These are phyloP conservation scores for Colletotrichum cuscutae DNA, from an alignment of 2,329 filamentous ascomycete species.

Conservation along the genomic window DNA sequence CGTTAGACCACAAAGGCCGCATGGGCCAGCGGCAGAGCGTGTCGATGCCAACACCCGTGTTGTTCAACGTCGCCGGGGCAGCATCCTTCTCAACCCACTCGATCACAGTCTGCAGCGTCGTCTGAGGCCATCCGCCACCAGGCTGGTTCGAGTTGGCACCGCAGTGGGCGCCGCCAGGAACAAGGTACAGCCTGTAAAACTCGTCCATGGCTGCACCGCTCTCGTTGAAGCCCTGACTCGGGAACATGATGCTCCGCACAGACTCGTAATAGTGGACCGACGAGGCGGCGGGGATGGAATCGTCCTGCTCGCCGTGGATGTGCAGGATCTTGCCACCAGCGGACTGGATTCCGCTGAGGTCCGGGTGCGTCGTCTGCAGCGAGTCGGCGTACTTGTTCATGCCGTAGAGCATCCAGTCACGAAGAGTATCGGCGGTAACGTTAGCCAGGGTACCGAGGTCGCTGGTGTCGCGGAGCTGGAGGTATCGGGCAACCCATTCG, in stretches of 20 bases:
- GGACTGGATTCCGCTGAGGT: conserved; percentile 43
- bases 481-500: conserved; percentile 51
- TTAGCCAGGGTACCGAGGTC: conserved; percentile 51
- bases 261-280: conserved; percentile 48
- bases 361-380: conserved; percentile 47
- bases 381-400: conserved; percentile 48
- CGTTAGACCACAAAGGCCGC: conserved; percentile 50
- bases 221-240: conserved; percentile 45
- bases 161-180: conserved; percentile 65
- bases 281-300: conserved; percentile 45
- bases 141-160: conserved; percentile 56
- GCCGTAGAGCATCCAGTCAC: conserved; percentile 60
- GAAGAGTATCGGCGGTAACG: conserved; percentile 63
- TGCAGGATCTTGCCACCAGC: conserved; percentile 54
- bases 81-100: conserved; percentile 63
- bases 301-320: conserved; percentile 54
- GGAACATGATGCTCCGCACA: conserved; percentile 61
- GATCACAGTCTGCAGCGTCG: conserved; percentile 58
- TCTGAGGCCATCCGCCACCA: conserved; percentile 33
- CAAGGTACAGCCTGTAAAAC: conserved; percentile 51
- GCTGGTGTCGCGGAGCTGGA: conserved; percentile 43
- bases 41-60: conserved; percentile 46
- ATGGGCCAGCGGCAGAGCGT: conserved; percentile 55
- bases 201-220: conserved; percentile 40
- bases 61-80: conserved; percentile 55